Evolutionary conservation across 1,139 yeast species (phyloP), one percentile per base, ranked within the genome.

Genomic region (Kluyveromyces sp.): DNA sequence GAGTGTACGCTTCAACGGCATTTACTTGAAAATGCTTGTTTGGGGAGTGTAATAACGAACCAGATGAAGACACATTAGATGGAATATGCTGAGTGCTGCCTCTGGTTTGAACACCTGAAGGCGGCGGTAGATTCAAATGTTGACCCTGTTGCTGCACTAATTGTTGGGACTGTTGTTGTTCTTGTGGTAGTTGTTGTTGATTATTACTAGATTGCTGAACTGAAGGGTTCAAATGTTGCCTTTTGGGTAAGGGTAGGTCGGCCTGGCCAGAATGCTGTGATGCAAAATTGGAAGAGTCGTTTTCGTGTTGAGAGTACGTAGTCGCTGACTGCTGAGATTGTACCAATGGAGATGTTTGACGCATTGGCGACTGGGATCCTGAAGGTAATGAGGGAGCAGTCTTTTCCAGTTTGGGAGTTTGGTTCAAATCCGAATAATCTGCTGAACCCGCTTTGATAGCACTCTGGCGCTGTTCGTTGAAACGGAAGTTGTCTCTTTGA

Each of bases 1-100:
- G 94, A 0, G 94, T 84, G 54, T 81, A 83, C 1, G 94, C 92
- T 60, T 83, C 94, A 48, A 81, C 67, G 6, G 86, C 85, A 25
- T 77, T 70, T 15, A 78, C 72, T 39, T 67, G 68, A 48, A 66
- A 68, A 43, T 77, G 77, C 56, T 77, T 81, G 20, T 60, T 61
- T 32, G 66, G 77, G 11, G 65, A 61, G 39, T 57, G 52, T 43
- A 60, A 43, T 28, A 59, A 40, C 1, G 62, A 46, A 31, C 53
- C 61, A 29, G 51, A 50, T 9, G 56, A 35, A 17, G 60, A 13
- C 32, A 41, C 25, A 28, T 42, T 26, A 28, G 29, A 25, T 32
- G 45, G 32, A 48, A 70, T 59, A 13, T 63, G 15, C 42, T 40
- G 43, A 67, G 38, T 28, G 33, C 18, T 70, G 55, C 55, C 68